Evolutionary conservation across 2,329 filamentous ascomycete species (phyloP).

Genomic region (Torrubiellomyces zombiae): DNA sequence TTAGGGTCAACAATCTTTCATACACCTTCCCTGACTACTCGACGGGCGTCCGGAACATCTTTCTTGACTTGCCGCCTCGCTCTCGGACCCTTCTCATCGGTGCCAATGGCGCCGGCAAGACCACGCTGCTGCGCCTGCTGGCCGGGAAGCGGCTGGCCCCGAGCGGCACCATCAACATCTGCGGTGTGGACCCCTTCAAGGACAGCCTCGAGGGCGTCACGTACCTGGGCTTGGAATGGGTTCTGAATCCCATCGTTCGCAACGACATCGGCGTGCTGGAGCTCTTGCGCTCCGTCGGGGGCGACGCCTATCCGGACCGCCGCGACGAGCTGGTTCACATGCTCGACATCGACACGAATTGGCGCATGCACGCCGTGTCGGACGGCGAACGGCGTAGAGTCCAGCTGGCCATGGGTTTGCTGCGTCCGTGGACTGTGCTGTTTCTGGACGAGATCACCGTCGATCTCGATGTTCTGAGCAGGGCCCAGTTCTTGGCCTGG

Average conservation of each 20-base stretch:
- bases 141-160: constrained; percentile 91
- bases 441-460: constrained; percentile 95
- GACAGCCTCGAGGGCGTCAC: constrained; percentile 83
- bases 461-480: constrained; percentile 74
- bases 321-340: constrained; percentile 77
- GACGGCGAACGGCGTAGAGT: constrained; percentile 86
- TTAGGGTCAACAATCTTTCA: constrained; percentile 59
- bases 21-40: constrained; percentile 82
- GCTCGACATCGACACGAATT: constrained; percentile 77
- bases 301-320: constrained; percentile 63
- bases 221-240: constrained; percentile 95
- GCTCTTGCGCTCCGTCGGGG: constrained; percentile 71
- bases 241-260: constrained; percentile 88
- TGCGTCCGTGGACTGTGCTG: constrained; percentile 81
- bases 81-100: constrained; percentile 86
- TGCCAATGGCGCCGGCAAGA: constrained; percentile 95
- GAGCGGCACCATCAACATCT: constrained; percentile 54
- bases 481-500: constrained; percentile 73
- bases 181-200: constrained; percentile 81
- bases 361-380: constrained; percentile 92
- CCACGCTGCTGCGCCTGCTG: constrained; percentile 83
- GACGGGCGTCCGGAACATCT: constrained; percentile 59
- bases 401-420: constrained; percentile 86
- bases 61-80: constrained; percentile 59
- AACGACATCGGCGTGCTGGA: constrained; percentile 86